Evolutionary conservation across 2,329 filamentous ascomycete species (phyloP), one percentile per base, ranked within the genome.

Genomic region (Ophiostoma australiae): DNA sequence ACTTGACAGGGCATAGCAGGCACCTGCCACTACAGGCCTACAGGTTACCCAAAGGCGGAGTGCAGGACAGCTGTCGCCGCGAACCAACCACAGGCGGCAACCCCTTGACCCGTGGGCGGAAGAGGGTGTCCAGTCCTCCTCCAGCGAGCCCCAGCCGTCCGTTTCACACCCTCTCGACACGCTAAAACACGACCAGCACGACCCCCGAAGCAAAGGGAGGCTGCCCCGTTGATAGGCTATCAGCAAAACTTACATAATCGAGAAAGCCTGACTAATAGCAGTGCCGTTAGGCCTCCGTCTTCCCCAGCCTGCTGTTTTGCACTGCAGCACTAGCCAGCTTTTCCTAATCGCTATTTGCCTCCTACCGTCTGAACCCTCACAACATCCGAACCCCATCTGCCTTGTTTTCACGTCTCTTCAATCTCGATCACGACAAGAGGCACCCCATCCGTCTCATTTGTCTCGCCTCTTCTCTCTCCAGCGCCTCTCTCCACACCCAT

Each of bases 331-430:
- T 63, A 35, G 58, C 23, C 13, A 33, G 13, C 58, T 63, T 63
- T 63, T 63, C 27, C 27, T 33, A 63, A 63, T 63, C 15, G 27
- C 58, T 63, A 63, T 33, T 63, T 63, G 58, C 27, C 58, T 63
- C 58, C 58, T 63, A 63, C 15, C 52, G n/a, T 23, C 27, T 20
- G 10, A 63, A 20, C 27, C 3, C 23, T 23, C 17, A 48, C 44
- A 48, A 48, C 44, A 48, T 20, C 44, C 20, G 44, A 48, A 48
- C 44, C 37, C 37, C 58, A 33, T 63, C 35, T 11, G 33, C 27
- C 58, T 63, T 17, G 58, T 63, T 31, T 65, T 37, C 61, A 10
- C 33, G 27, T 37, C 13, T 17, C 58, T 13, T 20, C 31, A 6
- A 63, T 27, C 61, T 35, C 61, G 20, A 37, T 37, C 61, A 65